phyloP scores from a whole-genome alignment of 225 moss, liverwort and hornwort genomes.

The Ulota crispa region DNA sequence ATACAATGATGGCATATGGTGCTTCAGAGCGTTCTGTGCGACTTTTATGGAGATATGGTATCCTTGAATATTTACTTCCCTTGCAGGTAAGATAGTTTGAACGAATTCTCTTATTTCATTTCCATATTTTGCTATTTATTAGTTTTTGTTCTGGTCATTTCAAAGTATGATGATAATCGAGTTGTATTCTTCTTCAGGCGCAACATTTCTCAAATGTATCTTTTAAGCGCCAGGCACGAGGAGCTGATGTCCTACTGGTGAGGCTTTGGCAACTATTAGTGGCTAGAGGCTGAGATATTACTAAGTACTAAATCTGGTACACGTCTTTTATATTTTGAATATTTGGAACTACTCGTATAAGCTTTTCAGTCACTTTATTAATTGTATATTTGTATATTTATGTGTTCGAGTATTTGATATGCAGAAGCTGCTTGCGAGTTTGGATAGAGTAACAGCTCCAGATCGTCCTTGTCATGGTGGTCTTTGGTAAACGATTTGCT shows the following conservation, averaged over 20 bases:
- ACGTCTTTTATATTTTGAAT: background rate
- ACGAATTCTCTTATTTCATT: background rate
- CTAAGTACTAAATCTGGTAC: background rate
- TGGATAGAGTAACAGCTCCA: conserved; percentile 86
- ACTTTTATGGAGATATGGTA: conserved; percentile 91
- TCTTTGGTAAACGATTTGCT: conserved; percentile 61
- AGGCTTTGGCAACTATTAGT: conserved; percentile 12
- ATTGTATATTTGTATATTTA: background rate
- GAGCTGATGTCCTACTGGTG: conserved; percentile 81
- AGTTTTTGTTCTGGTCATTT: conserved; percentile 11
- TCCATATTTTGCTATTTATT: background rate
- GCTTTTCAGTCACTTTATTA: background rate
- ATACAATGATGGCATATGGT: conserved; percentile 90
- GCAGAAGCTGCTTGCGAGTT: conserved; percentile 78
- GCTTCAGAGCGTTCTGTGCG: conserved; percentile 86
- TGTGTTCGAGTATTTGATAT: conserved; percentile 1
- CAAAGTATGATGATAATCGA: background rate
- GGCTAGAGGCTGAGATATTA: background rate
- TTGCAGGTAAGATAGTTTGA: conserved; percentile 59
- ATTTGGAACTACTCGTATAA: background rate
- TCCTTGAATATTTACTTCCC: conserved; percentile 85
- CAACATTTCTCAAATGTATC: conserved; percentile 55
- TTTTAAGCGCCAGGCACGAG: conserved; percentile 62
- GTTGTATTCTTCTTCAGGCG: conserved; percentile 48
- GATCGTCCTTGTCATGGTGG: conserved; percentile 97